Evolutionary conservation across 2,329 filamentous ascomycete species (phyloP).

Genomic region (Arthroderma uncinatum): DNA sequence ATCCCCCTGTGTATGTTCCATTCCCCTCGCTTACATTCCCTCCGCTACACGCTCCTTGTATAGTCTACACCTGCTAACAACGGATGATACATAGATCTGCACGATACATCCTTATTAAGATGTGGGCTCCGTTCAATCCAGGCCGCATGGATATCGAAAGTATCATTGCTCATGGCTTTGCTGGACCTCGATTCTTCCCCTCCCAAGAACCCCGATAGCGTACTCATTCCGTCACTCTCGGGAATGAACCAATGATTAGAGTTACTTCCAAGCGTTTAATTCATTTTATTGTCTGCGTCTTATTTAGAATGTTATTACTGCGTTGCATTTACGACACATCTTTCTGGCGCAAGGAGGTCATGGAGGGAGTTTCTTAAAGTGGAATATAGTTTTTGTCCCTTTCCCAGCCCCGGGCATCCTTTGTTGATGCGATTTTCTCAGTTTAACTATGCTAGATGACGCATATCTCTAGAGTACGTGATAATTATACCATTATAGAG

Average conservation of each 20-base stretch:
- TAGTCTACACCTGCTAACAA: conserved; percentile 9
- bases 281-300: not conserved
- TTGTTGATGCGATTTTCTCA: too few relatives aligned
- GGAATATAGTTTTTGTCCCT: not conserved
- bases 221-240: not conserved
- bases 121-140: conserved; percentile 68
- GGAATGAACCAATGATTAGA: not conserved
- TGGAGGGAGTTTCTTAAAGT: not conserved
- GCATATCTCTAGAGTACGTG: too few relatives aligned
- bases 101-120: conserved; percentile 74
- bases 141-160: conserved; percentile 84
- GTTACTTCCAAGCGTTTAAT: not conserved
- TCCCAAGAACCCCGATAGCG: conserved; percentile 49
- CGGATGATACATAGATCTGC: conserved; percentile 44
- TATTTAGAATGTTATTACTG: not conserved
- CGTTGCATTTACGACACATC: not conserved
- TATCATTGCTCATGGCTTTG: conserved; percentile 71
- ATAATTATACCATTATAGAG: too few relatives aligned
- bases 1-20: conserved; percentile 33
- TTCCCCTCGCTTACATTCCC: not conserved
- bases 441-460: too few relatives aligned
- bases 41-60: too few relatives aligned
- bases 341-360: not conserved
- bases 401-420: not conserved
- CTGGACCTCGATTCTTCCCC: conserved; percentile 75